Conservation (phyloP, 345 rosid genomes). For the Fremontodendron californicum region DNA sequence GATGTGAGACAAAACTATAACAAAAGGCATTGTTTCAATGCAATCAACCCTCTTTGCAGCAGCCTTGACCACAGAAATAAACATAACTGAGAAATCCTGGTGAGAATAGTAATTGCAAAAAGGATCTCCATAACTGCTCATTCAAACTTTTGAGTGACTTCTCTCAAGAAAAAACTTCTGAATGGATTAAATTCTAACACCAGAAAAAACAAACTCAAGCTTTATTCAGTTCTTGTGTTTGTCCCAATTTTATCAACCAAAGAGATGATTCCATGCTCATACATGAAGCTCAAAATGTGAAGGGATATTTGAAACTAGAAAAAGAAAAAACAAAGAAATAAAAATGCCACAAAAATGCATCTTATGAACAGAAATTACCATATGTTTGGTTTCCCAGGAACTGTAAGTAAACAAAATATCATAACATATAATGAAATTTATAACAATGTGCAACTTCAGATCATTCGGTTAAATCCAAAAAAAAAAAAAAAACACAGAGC, state of each 20-base stretch:
- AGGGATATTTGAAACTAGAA: not conserved
- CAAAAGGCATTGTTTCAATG: too few species aligned
- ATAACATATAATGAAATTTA: too few species aligned
- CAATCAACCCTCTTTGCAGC: too few species aligned
- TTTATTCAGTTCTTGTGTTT: not conserved
- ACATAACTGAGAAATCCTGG: not conserved
- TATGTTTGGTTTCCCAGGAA: not conserved
- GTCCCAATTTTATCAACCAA: not conserved
- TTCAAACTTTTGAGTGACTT: not conserved
- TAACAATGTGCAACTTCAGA: too few species aligned
- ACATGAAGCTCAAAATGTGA: not conserved
- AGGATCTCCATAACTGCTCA: not conserved
- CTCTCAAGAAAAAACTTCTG: not conserved
- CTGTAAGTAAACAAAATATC: too few species aligned
- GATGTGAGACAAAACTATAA: not conserved
- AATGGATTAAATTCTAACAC: not conserved
- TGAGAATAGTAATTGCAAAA: not conserved
- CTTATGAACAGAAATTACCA: not conserved
- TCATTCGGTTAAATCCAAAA: too few species aligned
- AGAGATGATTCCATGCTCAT: not conserved
- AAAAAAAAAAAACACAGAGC: too few species aligned
- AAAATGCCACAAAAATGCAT: not conserved
- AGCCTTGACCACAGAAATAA: too few species aligned
- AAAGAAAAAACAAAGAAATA: not conserved
- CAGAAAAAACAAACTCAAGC: not conserved